Evolutionary conservation across 2,329 filamentous ascomycete species (phyloP).

Genomic region (Aureobasidium sp.): DNA sequence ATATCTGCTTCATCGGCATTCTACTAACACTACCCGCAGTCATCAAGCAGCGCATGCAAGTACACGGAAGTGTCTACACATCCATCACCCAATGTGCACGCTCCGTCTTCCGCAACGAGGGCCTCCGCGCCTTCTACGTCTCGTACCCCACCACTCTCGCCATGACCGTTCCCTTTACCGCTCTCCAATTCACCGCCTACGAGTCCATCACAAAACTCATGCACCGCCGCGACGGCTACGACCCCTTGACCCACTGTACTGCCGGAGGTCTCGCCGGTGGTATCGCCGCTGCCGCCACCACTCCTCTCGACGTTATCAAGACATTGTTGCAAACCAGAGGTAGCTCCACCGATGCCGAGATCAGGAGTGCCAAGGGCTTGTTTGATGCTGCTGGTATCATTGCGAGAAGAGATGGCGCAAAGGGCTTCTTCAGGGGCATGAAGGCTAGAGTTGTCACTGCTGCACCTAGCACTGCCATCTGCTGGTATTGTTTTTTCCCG

Average conservation of each 20-base stretch:
- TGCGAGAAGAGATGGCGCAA: slow-evolving; percentile 72
- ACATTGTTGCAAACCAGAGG: slow-evolving; percentile 93
- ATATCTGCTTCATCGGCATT: background rate
- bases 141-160: slow-evolving; percentile 96
- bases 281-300: slow-evolving; percentile 87
- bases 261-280: slow-evolving; percentile 90
- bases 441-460: slow-evolving; percentile 88
- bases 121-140: slow-evolving; percentile 88
- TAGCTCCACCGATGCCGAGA: slow-evolving; percentile 69
- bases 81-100: slow-evolving; percentile 81
- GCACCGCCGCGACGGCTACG: slow-evolving; percentile 74
- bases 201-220: slow-evolving; percentile 91
- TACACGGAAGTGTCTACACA: slow-evolving; percentile 88
- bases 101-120: slow-evolving; percentile 81
- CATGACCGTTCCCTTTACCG: slow-evolving; percentile 98
- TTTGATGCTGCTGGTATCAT: slow-evolving; percentile 73
- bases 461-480: slow-evolving; percentile 99
- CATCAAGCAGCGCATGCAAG: slow-evolving; percentile 99
- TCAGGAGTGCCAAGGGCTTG: slow-evolving; percentile 78
- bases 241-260: slow-evolving; percentile 87
- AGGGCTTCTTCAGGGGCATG: slow-evolving; percentile 89
- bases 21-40: slow-evolving; percentile 49
- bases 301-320: slow-evolving; percentile 96
- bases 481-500: slow-evolving; percentile 61
- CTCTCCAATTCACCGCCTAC: slow-evolving; percentile 94